Evolutionary conservation across 2,329 filamentous ascomycete genomes (phyloP).

Genomic region (Ceratocystis harringtonii): DNA sequence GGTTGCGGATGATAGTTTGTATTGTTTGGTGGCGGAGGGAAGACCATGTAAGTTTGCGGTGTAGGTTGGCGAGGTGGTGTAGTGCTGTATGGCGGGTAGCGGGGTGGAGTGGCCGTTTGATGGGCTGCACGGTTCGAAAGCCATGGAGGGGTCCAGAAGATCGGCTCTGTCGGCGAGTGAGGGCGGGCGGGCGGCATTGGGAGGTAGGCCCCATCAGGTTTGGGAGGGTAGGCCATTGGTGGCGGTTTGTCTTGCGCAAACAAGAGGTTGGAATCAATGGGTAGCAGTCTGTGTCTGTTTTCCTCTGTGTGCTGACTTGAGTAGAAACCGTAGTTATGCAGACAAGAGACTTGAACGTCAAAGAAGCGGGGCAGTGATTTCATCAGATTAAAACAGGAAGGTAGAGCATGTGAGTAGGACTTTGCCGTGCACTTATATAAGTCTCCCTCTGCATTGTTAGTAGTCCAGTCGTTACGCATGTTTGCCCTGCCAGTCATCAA

Average conservation of each 20-base stretch:
- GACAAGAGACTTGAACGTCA: background rate
- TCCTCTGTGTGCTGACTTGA: too few species aligned
- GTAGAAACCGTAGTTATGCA: background rate
- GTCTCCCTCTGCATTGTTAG: too few species aligned
- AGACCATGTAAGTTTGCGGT: background rate
- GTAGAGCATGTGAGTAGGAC: background rate
- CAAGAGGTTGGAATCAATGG: background rate
- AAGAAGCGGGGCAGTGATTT: background rate
- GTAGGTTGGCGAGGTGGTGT: background rate
- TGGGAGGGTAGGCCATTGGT: conserved; percentile 4
- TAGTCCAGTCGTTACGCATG: background rate
- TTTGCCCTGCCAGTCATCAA: background rate
- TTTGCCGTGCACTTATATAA: background rate
- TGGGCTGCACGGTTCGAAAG: background rate
- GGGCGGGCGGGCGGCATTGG: conserved; percentile 3
- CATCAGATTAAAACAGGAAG: background rate
- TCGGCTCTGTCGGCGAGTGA: background rate
- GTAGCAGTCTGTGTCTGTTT: too few species aligned
- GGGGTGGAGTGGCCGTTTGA: background rate
- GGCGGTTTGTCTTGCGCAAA: background rate
- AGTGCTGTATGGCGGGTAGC: background rate
- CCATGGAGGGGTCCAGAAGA: conserved; percentile 3
- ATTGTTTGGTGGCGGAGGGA: background rate
- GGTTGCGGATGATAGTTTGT: background rate
- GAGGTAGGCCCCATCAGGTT: conserved; percentile 1